These are phyloP conservation scores for Globisporangium viniferum DNA, from an alignment of 352 stramenopile species.

Conservation along the genomic window DNA sequence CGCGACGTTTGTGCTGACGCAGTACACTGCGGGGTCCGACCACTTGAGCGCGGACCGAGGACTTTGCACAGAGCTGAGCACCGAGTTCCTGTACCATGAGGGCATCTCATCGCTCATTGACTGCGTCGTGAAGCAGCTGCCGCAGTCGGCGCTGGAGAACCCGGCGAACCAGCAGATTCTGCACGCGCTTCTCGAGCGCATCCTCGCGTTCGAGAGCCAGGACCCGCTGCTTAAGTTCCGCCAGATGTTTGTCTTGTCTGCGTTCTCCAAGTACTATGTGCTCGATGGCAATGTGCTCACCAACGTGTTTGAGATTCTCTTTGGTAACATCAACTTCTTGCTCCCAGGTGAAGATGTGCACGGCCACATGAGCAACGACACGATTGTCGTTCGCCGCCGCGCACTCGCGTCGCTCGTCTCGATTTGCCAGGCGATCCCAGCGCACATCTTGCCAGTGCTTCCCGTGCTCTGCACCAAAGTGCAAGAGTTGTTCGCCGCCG, in stretches of 20 bases:
- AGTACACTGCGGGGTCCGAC: slow-evolving; percentile 46
- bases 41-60: slow-evolving; percentile 40
- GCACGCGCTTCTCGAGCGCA: slow-evolving; percentile 43
- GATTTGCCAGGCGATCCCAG: slow-evolving; percentile 73
- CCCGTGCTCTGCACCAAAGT: slow-evolving; percentile 67
- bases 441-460: slow-evolving; percentile 73
- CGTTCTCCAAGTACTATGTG: slow-evolving; percentile 77
- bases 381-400: slow-evolving; percentile 65
- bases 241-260: slow-evolving; percentile 60
- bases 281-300: slow-evolving; percentile 56
- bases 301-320: slow-evolving; percentile 72
- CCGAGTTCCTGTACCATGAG: slow-evolving; percentile 74
- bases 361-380: slow-evolving; percentile 59
- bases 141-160: slow-evolving; percentile 35
- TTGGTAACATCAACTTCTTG: slow-evolving; percentile 69
- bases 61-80: slow-evolving; percentile 61
- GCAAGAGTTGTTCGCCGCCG: slow-evolving; percentile 63
- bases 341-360: slow-evolving; percentile 67
- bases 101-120: slow-evolving; percentile 66
- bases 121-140: slow-evolving; percentile 76
- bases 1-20: slow-evolving; percentile 46
- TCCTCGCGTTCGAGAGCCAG: slow-evolving; percentile 48
- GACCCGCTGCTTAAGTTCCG: slow-evolving; percentile 76
- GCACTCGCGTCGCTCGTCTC: slow-evolving; percentile 68
- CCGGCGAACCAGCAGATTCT: slow-evolving; percentile 39